Evolutionary conservation across 2,329 filamentous ascomycete species (phyloP), one percentile per base, ranked within the genome.

Genomic region (Fusarium torulosum): DNA sequence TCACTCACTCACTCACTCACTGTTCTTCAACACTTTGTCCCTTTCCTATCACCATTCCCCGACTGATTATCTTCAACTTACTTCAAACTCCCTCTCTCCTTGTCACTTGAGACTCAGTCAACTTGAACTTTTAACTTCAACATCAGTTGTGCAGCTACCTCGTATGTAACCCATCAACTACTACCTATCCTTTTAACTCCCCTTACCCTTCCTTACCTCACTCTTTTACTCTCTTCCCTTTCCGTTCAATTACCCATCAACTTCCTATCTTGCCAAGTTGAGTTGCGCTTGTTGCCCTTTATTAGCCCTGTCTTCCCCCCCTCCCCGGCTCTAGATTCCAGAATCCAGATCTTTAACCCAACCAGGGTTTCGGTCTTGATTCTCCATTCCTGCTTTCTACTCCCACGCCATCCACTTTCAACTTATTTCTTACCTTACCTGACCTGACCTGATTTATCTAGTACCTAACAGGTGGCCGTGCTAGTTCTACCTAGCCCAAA

Each of bases 321-420:
- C 11, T 37, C 55, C 54, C 69, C 49, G 63, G 55, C 58, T 69
- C 50, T 66, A 72, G 71, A 72, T 73, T 73, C 71, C 71, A 71
- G 67, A 73, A 63, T 69, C 57, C 66, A 69, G 63, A 73, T 73
- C 49, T 58, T 74, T 61, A 64, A 61, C 71, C 71, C 71, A 74
- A 73, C 71, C 71, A 74, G 71, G 66, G 53, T 71, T 40, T 68
- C 47, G 45, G 44, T 63, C 67, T 58, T 60, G 50, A 53, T 51
- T 68, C 54, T 68, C 58, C 70, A 74, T 73, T 74, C 71, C 71
- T 72, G 66, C 51, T 69, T 68, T 51, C 43, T 45, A 52, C 58
- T 35, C 60, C 38, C 29, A 54, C 55, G 23, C 53, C 59, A 64
- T 64, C 59, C 61, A 59, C 59, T 64, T 64, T 47, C 43, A 35